Evolutionary conservation across 345 rosid genomes (phyloP).

Genomic region (Schrenkiella parvula): DNA sequence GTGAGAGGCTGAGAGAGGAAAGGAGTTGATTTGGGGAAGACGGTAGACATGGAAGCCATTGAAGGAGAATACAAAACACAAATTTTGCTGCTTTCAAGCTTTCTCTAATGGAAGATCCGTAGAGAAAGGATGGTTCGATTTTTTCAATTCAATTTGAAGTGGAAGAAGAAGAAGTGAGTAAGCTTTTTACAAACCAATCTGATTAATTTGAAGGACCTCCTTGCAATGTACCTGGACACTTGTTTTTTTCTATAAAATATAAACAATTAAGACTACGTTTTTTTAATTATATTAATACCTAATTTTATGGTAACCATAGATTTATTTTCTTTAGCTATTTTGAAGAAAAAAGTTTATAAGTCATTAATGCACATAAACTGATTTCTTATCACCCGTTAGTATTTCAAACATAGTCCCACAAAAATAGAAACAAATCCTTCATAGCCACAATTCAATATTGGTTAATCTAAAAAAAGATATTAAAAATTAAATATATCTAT

Average conservation of each 20-base stretch:
- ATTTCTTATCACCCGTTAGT: background rate
- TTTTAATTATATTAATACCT: too few species aligned
- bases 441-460: too few species aligned
- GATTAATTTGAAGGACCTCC: background rate
- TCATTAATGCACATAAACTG: background rate
- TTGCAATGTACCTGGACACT: conserved; percentile 25
- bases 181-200: conserved; percentile 11
- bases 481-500: too few species aligned
- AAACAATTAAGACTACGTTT: background rate
- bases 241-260: background rate
- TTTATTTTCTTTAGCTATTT: too few species aligned
- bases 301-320: too few species aligned
- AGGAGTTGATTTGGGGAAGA: conserved; percentile 30
- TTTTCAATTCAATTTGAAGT: conserved; percentile 5
- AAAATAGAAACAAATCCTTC: too few species aligned
- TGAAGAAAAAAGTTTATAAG: too few species aligned
- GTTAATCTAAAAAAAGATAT: too few species aligned
- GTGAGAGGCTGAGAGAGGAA: conserved; percentile 34
- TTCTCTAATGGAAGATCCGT: conserved; percentile 11
- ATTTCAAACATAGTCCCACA: background rate
- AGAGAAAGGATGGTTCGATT: background rate
- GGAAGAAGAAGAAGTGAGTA: conserved; percentile 7
- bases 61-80: background rate
- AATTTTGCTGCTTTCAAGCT: background rate
- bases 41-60: conserved; percentile 61